Percentiles rank a stretch among this genome's conserved stretches.
phyloP scores from a whole-genome alignment of 176 grass and related monocot species.

The Luzula sylvatica region DNA sequence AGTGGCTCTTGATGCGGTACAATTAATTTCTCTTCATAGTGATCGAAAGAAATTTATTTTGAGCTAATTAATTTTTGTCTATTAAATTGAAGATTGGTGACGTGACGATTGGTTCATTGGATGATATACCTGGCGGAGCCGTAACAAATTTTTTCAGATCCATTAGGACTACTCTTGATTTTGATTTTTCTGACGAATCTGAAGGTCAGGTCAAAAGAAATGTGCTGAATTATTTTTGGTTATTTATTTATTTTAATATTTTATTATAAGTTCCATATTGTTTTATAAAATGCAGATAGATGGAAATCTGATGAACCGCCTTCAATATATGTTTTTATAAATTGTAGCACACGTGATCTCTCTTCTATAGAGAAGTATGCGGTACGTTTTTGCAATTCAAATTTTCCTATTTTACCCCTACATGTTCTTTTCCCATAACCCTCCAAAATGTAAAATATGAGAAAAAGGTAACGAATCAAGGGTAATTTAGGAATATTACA shows the following conservation, averaged over 20 bases:
- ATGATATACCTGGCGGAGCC: conserved; percentile 63
- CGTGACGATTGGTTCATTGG: conserved; percentile 67
- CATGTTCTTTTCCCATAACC: too few species aligned
- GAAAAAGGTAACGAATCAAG: too few species aligned
- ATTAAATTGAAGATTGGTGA: conserved; percentile 55
- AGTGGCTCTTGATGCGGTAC: conserved; percentile 69
- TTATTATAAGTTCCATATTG: neutral
- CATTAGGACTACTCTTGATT: conserved; percentile 78
- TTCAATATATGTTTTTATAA: conserved; percentile 84
- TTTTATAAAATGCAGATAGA: conserved; percentile 45
- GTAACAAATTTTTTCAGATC: conserved; percentile 83
- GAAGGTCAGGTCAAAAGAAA: conserved; percentile 40
- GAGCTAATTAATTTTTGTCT: too few species aligned
- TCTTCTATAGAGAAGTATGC: conserved; percentile 88
- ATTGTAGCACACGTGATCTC: conserved; percentile 88
- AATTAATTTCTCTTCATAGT: neutral
- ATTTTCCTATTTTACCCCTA: neutral
- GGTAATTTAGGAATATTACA: too few species aligned
- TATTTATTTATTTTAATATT: too few species aligned
- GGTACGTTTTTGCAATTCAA: conserved; percentile 44
- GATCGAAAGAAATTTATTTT: too few species aligned
- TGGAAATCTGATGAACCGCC: conserved; percentile 60
- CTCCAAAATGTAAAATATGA: too few species aligned
- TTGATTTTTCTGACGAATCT: conserved; percentile 71
- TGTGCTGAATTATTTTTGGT: too few species aligned